phyloP scores from a whole-genome alignment of 2,329 filamentous ascomycete species.

The Dactylonectria macrodidyma region DNA sequence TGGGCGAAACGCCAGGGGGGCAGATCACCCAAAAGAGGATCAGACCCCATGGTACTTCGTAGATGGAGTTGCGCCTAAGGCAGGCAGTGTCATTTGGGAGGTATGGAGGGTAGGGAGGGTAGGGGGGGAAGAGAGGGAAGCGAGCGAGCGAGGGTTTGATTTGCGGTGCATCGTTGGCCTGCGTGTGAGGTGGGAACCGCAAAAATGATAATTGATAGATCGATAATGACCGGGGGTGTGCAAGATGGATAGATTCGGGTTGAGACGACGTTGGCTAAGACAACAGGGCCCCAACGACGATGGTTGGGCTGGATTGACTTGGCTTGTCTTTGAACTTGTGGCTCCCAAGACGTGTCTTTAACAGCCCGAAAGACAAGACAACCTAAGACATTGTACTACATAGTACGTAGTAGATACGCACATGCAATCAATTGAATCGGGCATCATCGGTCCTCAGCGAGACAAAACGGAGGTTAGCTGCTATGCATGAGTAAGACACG shows the following conservation, averaged over 20 bases:
- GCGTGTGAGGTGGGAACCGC: slow-evolving; percentile 7
- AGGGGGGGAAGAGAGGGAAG: too few species aligned
- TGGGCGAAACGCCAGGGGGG: not conserved
- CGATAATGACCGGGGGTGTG: slow-evolving; percentile 19
- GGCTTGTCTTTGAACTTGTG: not conserved
- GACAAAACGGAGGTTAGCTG: not conserved
- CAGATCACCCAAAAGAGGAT: not conserved
- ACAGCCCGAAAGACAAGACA: slow-evolving; percentile 5
- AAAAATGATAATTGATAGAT: slow-evolving; percentile 27
- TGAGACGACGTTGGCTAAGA: slow-evolving; percentile 13
- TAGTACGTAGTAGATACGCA: not conserved
- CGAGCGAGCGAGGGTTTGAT: slow-evolving; percentile 20
- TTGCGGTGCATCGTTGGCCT: slow-evolving; percentile 22
- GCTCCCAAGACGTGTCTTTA: slow-evolving; percentile 10
- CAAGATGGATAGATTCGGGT: not conserved
- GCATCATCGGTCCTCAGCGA: not conserved
- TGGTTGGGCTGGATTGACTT: not conserved
- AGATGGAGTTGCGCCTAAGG: slow-evolving; percentile 21
- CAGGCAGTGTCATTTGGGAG: slow-evolving; percentile 9
- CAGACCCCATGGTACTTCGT: not conserved
- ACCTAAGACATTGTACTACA: not conserved
- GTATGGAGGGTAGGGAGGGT: not conserved
- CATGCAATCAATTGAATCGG: not conserved
- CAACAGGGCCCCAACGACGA: slow-evolving; percentile 2
- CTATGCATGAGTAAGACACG: not conserved